Evolutionary conservation across 75 land plant species (phyloP).

Genomic region (Pseudotsuga menziesii): DNA sequence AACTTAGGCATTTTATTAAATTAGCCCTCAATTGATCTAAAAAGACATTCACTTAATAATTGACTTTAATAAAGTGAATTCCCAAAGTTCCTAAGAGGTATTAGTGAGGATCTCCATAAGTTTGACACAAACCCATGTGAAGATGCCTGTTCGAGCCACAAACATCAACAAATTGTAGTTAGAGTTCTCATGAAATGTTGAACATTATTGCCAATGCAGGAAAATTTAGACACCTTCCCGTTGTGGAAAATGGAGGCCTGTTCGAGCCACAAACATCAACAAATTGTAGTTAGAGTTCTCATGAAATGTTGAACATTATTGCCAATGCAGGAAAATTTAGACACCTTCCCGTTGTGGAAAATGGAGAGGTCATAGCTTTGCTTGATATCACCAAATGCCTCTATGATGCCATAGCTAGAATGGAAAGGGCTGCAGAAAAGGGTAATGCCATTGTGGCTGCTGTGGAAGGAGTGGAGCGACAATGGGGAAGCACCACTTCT

Average conservation of each 20-base stretch:
- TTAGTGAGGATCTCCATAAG: too few relatives aligned
- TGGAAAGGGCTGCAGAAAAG: conserved; percentile 98
- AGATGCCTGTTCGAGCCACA: too few relatives aligned
- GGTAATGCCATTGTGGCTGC: conserved; percentile 99
- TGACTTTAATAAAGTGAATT: too few relatives aligned
- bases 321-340: conserved; percentile 80
- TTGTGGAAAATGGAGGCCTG: conserved; percentile 55
- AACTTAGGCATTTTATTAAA: too few relatives aligned
- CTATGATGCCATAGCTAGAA: conserved; percentile 98
- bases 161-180: too few relatives aligned
- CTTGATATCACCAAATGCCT: conserved; percentile 94
- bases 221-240: conserved; percentile 95
- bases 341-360: conserved; percentile 96
- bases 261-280: too few relatives aligned
- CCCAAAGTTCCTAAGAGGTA: too few relatives aligned
- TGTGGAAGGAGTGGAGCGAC: conserved; percentile 90
- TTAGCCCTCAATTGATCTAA: too few relatives aligned
- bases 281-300: too few relatives aligned
- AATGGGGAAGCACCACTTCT: conserved; percentile 74
- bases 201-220: conserved; percentile 39
- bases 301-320: background rate
- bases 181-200: too few relatives aligned
- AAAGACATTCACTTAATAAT: too few relatives aligned
- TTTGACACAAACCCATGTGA: too few relatives aligned
- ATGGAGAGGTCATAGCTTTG: conserved; percentile 93